These are phyloP conservation scores for Acacia pycnantha DNA, from an alignment of 331 rosid genomes.

Conservation along the genomic window DNA sequence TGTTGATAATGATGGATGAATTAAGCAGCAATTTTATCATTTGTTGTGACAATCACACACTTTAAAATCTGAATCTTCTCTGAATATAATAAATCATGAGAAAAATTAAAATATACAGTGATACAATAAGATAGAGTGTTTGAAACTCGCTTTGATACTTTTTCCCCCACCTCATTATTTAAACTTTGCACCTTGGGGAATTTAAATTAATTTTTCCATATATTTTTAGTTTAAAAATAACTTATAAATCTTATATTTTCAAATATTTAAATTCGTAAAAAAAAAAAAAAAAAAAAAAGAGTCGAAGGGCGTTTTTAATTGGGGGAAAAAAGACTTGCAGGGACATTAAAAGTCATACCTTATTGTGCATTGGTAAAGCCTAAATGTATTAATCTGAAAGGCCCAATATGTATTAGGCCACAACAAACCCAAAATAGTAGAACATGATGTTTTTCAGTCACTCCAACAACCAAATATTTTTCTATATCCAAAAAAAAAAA, in stretches of 20 bases:
- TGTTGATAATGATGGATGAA: not conserved
- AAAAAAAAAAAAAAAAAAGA: too few relatives aligned
- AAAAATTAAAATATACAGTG: not conserved
- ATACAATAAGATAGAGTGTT: not conserved
- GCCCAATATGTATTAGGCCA: not conserved
- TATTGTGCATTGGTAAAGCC: not conserved
- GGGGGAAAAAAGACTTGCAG: not conserved
- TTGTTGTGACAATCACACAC: not conserved
- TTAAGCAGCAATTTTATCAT: not conserved
- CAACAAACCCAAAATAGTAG: not conserved
- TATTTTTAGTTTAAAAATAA: too few relatives aligned
- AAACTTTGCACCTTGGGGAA: too few relatives aligned
- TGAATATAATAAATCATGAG: not conserved
- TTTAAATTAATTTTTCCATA: too few relatives aligned
- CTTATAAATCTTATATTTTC: not conserved
- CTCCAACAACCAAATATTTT: not conserved
- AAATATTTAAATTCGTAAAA: too few relatives aligned
- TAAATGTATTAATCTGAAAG: not conserved
- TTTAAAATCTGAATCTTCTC: not conserved
- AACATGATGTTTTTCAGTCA: not conserved
- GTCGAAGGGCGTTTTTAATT: too few relatives aligned
- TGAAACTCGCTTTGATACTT: not conserved
- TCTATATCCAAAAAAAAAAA: too few relatives aligned
- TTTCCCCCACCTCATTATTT: not conserved
- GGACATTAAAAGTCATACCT: not conserved